These are phyloP conservation scores for Galerina marginata DNA, from an alignment of 768 basidiomycete species.

Conservation along the genomic window DNA sequence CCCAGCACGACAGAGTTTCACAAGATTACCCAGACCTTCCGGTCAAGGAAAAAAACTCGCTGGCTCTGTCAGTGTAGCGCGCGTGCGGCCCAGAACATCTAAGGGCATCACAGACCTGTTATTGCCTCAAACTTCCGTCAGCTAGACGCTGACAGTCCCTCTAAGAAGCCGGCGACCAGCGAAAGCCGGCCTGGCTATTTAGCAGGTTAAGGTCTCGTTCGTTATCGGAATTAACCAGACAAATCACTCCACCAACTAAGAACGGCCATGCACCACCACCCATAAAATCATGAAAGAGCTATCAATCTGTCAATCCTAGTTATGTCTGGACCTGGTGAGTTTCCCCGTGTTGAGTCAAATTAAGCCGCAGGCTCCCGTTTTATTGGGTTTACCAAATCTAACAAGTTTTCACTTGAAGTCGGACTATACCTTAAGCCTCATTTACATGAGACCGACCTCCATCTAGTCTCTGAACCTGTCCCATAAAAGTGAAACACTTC, in stretches of 20 bases:
- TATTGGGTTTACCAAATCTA: no score
- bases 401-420: no score
- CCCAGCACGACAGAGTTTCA: conserved; percentile 51
- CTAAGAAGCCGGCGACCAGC: conserved; percentile 84
- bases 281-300: conserved; percentile 86
- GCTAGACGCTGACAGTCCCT: conserved; percentile 84
- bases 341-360: conserved; percentile 65
- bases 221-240: conserved; percentile 97
- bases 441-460: no score
- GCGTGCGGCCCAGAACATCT: conserved; percentile 90
- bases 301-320: conserved; percentile 82
- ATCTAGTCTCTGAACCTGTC: no score
- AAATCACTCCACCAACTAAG: conserved; percentile 94
- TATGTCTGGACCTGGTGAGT: conserved; percentile 83
- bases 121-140: conserved; percentile 88
- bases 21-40: conserved; percentile 62
- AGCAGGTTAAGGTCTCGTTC: conserved; percentile 94
- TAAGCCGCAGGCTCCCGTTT: conserved; percentile 74
- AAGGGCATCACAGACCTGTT: conserved; percentile 92
- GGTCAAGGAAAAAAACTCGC: conserved; percentile 79
- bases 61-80: conserved; percentile 90
- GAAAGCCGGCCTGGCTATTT: conserved; percentile 82
- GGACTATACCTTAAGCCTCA: no score
- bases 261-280: conserved; percentile 91
- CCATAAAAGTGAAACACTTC: no score